Evolutionary conservation across 371 early-diverging fungal genomes (phyloP).

Genomic region (Rhizopus delemar): DNA sequence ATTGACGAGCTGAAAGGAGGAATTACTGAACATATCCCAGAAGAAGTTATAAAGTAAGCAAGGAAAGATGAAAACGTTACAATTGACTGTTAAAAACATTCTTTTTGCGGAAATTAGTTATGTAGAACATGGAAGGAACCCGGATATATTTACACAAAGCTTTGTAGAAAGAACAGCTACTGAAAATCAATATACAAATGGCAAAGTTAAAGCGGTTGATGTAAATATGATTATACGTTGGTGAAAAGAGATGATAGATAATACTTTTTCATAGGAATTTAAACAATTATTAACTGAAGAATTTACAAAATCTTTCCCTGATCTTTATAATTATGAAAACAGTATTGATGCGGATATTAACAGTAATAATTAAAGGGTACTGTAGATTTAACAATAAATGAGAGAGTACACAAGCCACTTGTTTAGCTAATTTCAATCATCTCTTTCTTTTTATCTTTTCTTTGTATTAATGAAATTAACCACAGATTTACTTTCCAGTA

Average conservation of each 20-base stretch:
- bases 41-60: constrained; percentile 67
- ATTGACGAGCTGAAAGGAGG: constrained; percentile 65
- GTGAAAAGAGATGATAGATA: too few species aligned
- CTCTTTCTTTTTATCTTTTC: not conserved
- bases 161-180: constrained; percentile 74
- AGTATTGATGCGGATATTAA: constrained; percentile 7
- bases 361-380: not conserved
- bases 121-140: constrained; percentile 72
- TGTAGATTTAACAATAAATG: not conserved
- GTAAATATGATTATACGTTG: constrained; percentile 26
- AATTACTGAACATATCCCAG: constrained; percentile 62
- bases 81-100: too few species aligned
- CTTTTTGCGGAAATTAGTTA: constrained; percentile 32
- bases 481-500: constrained; percentile 70
- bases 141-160: constrained; percentile 72
- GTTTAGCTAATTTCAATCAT: not conserved
- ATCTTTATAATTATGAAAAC: constrained; percentile 41
- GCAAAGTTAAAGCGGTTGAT: constrained; percentile 69
- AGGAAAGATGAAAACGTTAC: too few species aligned
- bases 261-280: constrained; percentile 32
- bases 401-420: constrained; percentile 4
- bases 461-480: constrained; percentile 72
- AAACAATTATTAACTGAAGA: constrained; percentile 38
- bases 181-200: constrained; percentile 81
- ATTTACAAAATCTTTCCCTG: constrained; percentile 50